These are phyloP conservation scores for Dichomitus squalens DNA, from an alignment of 1,284 basidiomycete genomes.

Conservation along the genomic window DNA sequence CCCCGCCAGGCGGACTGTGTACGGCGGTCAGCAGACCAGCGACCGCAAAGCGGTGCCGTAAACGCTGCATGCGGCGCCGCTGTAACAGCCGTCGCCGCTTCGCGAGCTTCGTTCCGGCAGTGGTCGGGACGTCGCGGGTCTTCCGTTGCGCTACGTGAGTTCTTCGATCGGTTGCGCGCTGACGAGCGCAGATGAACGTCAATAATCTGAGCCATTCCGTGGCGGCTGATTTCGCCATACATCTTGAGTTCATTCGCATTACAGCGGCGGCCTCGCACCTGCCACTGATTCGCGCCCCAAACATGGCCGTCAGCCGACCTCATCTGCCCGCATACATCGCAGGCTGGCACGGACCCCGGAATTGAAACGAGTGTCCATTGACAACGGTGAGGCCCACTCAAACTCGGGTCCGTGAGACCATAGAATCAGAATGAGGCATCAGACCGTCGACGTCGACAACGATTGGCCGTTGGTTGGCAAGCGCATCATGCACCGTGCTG, in stretches of 20 bases:
- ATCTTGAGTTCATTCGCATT: background rate
- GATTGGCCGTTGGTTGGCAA: no score
- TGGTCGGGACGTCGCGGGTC: no score
- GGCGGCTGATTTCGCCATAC: no score
- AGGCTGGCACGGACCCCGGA: background rate
- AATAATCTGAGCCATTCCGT: no score
- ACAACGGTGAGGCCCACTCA: background rate
- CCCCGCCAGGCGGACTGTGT: background rate
- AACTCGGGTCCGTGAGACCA: background rate
- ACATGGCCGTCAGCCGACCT: background rate
- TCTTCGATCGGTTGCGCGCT: no score
- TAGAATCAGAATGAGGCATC: no score
- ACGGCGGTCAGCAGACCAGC: slow-evolving; percentile 9
- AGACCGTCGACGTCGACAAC: no score
- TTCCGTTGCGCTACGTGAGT: no score
- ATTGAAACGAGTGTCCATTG: background rate
- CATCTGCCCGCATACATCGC: background rate
- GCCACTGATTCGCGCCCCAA: background rate
- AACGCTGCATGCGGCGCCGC: slow-evolving; percentile 1
- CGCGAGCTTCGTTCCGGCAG: background rate
- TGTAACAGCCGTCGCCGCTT: background rate
- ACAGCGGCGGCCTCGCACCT: background rate
- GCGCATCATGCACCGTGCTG: no score
- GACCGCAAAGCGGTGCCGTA: slow-evolving; percentile 9
- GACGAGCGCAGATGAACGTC: no score